Conservation (phyloP, 805 yeast genomes). For the Ogataea thermomethanolica region DNA sequence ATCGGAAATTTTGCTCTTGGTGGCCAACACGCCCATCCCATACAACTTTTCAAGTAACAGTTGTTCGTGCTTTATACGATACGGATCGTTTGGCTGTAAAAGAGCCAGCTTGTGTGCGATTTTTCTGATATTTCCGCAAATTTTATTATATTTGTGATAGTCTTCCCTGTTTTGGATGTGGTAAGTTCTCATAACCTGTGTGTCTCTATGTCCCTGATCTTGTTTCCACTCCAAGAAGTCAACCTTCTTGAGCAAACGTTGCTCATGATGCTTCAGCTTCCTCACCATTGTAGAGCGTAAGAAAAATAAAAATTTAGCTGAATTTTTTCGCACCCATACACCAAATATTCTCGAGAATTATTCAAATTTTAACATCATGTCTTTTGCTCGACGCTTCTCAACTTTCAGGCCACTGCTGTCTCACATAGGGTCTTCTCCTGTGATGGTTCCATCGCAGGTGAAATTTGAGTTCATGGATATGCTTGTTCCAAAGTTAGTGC, state of each 20-base stretch:
- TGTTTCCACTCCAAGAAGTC: conserved; percentile 98
- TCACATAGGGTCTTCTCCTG: conserved; percentile 79
- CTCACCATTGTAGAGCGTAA: conserved; percentile 55
- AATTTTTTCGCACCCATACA: conserved; percentile 6
- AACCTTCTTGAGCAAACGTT: conserved; percentile 89
- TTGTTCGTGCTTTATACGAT: conserved; percentile 84
- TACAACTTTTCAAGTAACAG: conserved; percentile 81
- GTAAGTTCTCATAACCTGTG: conserved; percentile 93
- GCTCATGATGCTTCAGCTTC: conserved; percentile 90
- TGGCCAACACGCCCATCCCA: conserved; percentile 81
- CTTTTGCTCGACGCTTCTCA: conserved; percentile 29
- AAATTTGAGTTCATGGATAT: conserved; percentile 44
- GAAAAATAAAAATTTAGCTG: conserved; percentile 1
- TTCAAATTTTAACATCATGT: conserved; percentile 5
- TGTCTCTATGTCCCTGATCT: conserved; percentile 90
- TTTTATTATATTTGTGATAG: conserved; percentile 87
- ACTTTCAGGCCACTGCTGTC: conserved; percentile 38
- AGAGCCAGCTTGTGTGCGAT: conserved; percentile 82
- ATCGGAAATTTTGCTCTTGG: conserved; percentile 88
- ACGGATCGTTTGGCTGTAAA: conserved; percentile 83
- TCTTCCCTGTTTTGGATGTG: conserved; percentile 95
- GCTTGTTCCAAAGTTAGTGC: conserved; percentile 54
- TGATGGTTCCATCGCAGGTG: conserved; percentile 63
- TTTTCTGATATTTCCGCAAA: conserved; percentile 89
- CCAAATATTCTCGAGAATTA: not conserved